These are phyloP conservation scores for Hyaloperonospora arabidopsidis DNA, from an alignment of 352 stramenopile species.

Conservation along the genomic window DNA sequence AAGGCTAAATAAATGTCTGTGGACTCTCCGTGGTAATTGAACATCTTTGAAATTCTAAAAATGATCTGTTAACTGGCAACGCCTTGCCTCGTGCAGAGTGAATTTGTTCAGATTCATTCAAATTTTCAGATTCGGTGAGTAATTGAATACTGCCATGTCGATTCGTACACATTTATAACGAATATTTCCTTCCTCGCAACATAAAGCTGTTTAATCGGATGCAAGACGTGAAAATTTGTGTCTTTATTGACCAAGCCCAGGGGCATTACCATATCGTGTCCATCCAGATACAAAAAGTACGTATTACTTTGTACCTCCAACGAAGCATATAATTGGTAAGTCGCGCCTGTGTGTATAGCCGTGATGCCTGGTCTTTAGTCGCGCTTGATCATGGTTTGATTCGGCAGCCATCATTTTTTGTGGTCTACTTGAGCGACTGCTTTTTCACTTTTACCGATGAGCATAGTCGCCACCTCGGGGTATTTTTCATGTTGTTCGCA, in stretches of 20 bases:
- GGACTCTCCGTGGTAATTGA: neutral
- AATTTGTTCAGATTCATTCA: neutral
- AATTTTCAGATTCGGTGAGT: neutral
- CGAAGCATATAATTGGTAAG: constrained; percentile 32
- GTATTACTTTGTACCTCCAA: constrained; percentile 1
- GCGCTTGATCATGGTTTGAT: constrained; percentile 21
- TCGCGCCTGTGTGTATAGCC: constrained; percentile 28
- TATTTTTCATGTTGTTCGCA: constrained; percentile 21
- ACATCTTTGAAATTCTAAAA: neutral
- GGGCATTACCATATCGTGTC: constrained; percentile 24
- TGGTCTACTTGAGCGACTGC: constrained; percentile 30
- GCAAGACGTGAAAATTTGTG: constrained; percentile 4
- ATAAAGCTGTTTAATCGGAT: constrained; percentile 8
- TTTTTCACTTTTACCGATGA: constrained; percentile 9
- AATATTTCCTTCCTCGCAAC: neutral
- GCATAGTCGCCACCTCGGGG: constrained; percentile 16
- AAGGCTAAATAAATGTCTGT: neutral
- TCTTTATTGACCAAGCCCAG: constrained; percentile 18
- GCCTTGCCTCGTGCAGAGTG: neutral
- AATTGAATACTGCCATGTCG: neutral
- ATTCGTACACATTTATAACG: neutral
- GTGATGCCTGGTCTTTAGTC: constrained; percentile 26
- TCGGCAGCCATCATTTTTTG: constrained; percentile 19
- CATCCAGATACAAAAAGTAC: neutral
- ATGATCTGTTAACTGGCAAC: neutral